Evolutionary conservation across 768 basidiomycete genomes (phyloP).

Genomic region (Neoboletus magnificus): DNA sequence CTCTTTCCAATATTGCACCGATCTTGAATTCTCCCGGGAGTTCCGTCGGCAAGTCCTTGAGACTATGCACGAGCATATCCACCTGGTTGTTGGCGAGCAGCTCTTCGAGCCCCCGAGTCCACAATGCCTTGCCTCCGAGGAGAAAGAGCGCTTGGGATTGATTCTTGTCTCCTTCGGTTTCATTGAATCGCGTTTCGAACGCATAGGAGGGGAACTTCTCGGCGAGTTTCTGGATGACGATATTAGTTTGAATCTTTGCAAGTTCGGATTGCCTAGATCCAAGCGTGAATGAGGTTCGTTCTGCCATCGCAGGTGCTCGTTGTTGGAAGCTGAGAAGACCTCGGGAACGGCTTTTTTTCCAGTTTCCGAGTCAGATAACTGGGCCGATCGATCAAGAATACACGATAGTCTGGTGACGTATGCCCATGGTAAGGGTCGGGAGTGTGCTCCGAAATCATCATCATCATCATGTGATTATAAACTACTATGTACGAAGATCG

Average conservation of each 20-base stretch:
- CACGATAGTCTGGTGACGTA: too few species aligned
- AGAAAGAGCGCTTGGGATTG: conserved; percentile 86
- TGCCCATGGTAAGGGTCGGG: not conserved
- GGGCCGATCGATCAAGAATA: not conserved
- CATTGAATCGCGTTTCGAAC: conserved; percentile 60
- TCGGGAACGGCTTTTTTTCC: not conserved
- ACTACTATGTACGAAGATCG: not conserved
- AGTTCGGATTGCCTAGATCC: conserved; percentile 88
- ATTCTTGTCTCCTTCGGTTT: conserved; percentile 83
- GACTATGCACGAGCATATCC: conserved; percentile 89
- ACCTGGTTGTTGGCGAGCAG: conserved; percentile 66
- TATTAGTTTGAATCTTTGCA: conserved; percentile 86
- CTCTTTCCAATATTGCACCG: conserved; percentile 80
- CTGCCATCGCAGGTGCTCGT: conserved; percentile 11
- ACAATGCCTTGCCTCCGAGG: conserved; percentile 86
- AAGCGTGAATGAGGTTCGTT: conserved; percentile 55
- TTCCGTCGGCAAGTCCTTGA: conserved; percentile 91
- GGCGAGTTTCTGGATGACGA: conserved; percentile 64
- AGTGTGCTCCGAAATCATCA: not conserved
- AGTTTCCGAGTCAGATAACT: not conserved
- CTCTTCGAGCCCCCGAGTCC: conserved; percentile 97
- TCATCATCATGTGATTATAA: not conserved
- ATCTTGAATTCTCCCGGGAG: conserved; percentile 83
- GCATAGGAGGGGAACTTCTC: conserved; percentile 47
- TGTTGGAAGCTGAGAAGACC: not conserved